Conservation (phyloP, 768 basidiomycete genomes). For the Myochromella boudieri region DNA sequence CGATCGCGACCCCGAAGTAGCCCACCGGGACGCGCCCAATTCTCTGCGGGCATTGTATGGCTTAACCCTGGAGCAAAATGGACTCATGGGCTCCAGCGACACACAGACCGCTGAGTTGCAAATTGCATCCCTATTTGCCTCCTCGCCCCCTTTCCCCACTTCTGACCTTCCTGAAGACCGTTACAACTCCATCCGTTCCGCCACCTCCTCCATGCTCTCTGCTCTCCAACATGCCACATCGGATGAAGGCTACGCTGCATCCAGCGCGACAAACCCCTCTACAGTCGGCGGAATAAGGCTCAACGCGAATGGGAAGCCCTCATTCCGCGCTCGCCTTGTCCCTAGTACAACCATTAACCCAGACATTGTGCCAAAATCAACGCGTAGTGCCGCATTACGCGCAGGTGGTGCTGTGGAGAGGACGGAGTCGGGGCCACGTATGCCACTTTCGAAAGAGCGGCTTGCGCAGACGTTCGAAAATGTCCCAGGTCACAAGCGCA, state of each 20-base stretch:
- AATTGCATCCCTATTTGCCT: conserved; percentile 76
- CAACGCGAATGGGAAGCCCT: conserved; percentile 42
- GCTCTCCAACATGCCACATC: conserved; percentile 35
- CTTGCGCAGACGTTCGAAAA: conserved; percentile 67
- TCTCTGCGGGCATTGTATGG: conserved; percentile 77
- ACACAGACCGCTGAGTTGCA: conserved; percentile 72
- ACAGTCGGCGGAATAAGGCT: conserved; percentile 39
- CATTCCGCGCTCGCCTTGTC: conserved; percentile 67
- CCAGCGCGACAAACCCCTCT: conserved; percentile 42
- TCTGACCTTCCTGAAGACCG: conserved; percentile 55
- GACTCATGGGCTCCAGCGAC: conserved; percentile 72
- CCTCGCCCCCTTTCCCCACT: conserved; percentile 78
- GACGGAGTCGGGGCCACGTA: conserved; percentile 42
- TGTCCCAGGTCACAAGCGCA: conserved; percentile 81
- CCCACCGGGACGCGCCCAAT: conserved; percentile 52
- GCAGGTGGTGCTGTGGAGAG: conserved; percentile 55
- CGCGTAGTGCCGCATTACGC: conserved; percentile 72
- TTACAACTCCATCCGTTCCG: conserved; percentile 40
- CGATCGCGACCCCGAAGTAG: conserved; percentile 56
- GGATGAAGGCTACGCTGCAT: conserved; percentile 46
- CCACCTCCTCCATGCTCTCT: conserved; percentile 48
- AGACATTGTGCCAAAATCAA: conserved; percentile 75
- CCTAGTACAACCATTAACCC: conserved; percentile 63
- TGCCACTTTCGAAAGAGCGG: conserved; percentile 59
- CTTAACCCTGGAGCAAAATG: conserved; percentile 53